Base-by-base conservation (phyloP, 2,329 filamentous ascomycete genomes). In the Samsoniella hepiali region DNA sequence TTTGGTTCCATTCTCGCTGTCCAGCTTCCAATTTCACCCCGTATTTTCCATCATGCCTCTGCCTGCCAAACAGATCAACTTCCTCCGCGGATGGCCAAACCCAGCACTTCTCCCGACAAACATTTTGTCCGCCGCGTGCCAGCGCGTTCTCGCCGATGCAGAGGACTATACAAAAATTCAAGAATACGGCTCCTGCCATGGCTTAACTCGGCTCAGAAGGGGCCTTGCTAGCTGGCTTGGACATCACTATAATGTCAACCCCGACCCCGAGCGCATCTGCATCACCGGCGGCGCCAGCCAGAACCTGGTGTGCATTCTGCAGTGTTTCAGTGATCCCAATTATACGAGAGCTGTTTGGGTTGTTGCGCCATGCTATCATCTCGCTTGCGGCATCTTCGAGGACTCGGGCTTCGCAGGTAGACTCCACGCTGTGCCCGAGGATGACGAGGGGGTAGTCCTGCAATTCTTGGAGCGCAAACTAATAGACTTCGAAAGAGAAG, bases 241-340 rank as follows among this genome's bases (percentile, higher is more conserved):
- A 1, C 68, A 71, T 0, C 88, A 88, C 69, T 94, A 91, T 71
- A 67, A 72, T 56, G 69, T 74, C 15, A 63, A 68, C 64, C 68
- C 73, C 4, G 79, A 81, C 15, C 71, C 81, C 3, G 80, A 85
- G 4, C 83, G 91, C 34, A 89, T 97, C 61, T 90, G 88, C 72
- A 88, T 97, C 72, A 91, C 91, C 0, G 91, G 92, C 49, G 93
- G 93, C 15, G 93, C 93, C 3, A 91, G 87, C 67, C 92, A 96
- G 79, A 93, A 88, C 71, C 74, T 96, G 3, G 91, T 89, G 0
- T 89, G 86, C 70, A 78, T 96, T 3, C 77, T 97, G 56, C 86
- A 90, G 73, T 90, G 90, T 32, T 97, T 90, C 71, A 90, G 91
- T 0, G 93, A 97, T 73, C 90, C 91, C 1, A 75, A 80, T 2